Conservation (phyloP, 345 rosid species). For the Rhizophora mangle region DNA sequence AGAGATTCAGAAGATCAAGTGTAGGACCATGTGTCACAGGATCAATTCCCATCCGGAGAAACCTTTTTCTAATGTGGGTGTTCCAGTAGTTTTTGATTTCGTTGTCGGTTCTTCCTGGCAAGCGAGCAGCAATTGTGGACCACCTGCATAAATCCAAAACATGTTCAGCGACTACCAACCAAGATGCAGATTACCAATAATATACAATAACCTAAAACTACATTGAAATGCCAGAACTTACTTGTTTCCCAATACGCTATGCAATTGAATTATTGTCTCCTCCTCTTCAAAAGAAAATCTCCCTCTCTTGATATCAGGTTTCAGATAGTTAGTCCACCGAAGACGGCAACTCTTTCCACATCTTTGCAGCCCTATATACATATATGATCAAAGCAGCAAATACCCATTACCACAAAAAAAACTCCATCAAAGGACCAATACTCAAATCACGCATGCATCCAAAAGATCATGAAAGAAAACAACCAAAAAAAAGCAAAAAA, state of each 20-base stretch:
- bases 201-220: too few relatives aligned
- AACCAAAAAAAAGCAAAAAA: too few relatives aligned
- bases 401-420: not conserved
- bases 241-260: not conserved
- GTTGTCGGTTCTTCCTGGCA: constrained; percentile 85
- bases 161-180: too few relatives aligned
- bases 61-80: constrained; percentile 69
- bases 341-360: constrained; percentile 3
- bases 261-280: not conserved
- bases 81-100: constrained; percentile 87
- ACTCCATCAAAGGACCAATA: not conserved
- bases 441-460: not conserved
- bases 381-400: not conserved
- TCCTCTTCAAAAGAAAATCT: not conserved
- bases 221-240: not conserved
- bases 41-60: constrained; percentile 83
- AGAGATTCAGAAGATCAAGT: constrained; percentile 67
- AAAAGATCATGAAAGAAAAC: not conserved
- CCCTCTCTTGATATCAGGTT: constrained; percentile 1
- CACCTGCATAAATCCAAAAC: constrained; percentile 37
- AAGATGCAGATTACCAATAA: too few relatives aligned
- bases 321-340: constrained; percentile 1
- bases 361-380: not conserved
- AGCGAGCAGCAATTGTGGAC: constrained; percentile 76
- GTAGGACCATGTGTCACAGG: constrained; percentile 79